phyloP scores from a whole-genome alignment of 2,329 filamentous ascomycete species.

The Ophiostoma sp. region DNA sequence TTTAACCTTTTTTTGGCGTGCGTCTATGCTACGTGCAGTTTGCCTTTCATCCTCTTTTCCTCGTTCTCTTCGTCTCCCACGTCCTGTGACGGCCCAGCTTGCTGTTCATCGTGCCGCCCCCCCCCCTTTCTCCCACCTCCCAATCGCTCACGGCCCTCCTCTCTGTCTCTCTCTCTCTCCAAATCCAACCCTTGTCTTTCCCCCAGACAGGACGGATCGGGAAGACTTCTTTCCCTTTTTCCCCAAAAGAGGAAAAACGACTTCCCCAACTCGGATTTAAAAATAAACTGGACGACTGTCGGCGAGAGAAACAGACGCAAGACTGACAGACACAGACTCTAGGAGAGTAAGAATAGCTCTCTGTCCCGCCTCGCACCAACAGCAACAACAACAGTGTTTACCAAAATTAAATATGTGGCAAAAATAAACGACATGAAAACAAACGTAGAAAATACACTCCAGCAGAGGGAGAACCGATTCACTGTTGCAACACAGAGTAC shows the following conservation, averaged over 20 bases:
- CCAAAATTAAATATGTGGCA: neutral
- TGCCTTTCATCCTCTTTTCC: neutral
- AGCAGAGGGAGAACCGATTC: neutral
- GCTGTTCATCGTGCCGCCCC: neutral
- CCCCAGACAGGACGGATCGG: neutral
- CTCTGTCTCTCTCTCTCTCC: neutral
- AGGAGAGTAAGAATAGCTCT: neutral
- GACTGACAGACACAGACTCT: neutral
- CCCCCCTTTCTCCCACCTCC: neutral
- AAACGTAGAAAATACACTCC: neutral
- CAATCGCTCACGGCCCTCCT: neutral
- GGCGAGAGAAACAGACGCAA: neutral
- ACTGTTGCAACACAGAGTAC: neutral
- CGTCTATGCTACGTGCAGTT: neutral
- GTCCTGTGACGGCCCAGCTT: neutral
- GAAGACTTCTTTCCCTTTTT: neutral
- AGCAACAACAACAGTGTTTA: neutral
- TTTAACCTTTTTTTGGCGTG: neutral
- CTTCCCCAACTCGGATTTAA: constrained; percentile 11
- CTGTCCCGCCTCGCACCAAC: neutral
- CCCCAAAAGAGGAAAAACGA: neutral
- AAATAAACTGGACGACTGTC: neutral
- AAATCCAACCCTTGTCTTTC: neutral
- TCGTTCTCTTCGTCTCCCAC: neutral
- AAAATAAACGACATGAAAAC: neutral